A percentile compares a stretch with the other conserved stretches of the same genome.
Conservation (phyloP, 345 rosid species). For the Salix koriyanagi region DNA sequence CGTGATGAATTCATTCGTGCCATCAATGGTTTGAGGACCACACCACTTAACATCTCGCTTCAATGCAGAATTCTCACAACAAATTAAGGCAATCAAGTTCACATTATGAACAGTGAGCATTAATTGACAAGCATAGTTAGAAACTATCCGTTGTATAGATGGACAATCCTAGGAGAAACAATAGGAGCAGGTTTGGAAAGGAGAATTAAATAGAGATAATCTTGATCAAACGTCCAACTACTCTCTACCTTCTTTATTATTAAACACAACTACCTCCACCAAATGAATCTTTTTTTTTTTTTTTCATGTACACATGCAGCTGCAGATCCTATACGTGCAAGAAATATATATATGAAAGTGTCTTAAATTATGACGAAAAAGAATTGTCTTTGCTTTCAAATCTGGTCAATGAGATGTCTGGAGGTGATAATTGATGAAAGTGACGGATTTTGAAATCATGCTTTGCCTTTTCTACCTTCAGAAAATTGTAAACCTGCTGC, state of each 20-base stretch:
- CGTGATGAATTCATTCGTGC: too few relatives aligned
- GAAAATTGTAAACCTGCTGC: not conserved
- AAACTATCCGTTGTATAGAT: not conserved
- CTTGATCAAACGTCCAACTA: constrained; percentile 1
- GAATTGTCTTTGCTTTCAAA: not conserved
- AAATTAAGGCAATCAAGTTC: not conserved
- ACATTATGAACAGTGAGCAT: not conserved
- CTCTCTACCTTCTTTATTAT: not conserved
- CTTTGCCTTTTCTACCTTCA: not conserved
- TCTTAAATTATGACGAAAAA: not conserved
- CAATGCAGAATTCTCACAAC: too few relatives aligned
- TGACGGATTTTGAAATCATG: not conserved
- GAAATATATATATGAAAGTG: too few relatives aligned
- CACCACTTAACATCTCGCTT: too few relatives aligned
- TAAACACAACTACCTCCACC: constrained; percentile 15
- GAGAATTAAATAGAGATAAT: not conserved
- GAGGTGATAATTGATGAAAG: not conserved
- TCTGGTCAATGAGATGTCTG: not conserved
- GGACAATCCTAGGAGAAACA: not conserved
- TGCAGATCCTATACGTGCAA: not conserved
- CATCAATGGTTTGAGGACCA: too few relatives aligned
- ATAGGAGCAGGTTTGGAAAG: not conserved
- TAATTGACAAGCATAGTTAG: not conserved
- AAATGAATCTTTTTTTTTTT: not conserved
- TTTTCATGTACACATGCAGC: not conserved